Base-by-base conservation (phyloP, 495 filamentous ascomycete genomes). In the Lasiosphaeriaceae sp. region DNA sequence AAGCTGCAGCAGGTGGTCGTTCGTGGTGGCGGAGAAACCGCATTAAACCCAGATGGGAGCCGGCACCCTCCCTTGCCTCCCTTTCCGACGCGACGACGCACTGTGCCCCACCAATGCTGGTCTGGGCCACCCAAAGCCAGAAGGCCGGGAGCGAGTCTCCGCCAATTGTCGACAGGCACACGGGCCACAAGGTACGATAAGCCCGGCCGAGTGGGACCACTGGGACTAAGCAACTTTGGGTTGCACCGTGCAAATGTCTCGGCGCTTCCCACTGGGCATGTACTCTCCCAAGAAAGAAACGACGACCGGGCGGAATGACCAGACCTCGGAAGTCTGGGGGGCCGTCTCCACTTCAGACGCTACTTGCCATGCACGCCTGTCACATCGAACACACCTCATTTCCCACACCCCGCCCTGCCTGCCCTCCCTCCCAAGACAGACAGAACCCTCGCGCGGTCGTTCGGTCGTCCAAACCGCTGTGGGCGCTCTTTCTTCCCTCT, bases 321-420 rank as follows among this genome's bases (percentile, higher is more conserved):
- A 50, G 37, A 45, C 39, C 37, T 12, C 11, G 39, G 17, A 20
- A 29, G 2, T 8, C 43, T 43, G 56, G 60, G 31, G 39, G 44
- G n/a, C n/a, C 12, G 26, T 37, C 58, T 66, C 65, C 65, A 63
- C 65, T 58, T 37, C 48, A 56, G 47, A 67, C 44, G 59, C 65
- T 63, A 63, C 65, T 29, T 52, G 54, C 55, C 51, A 57, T 62
- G 59, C 62, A 55, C 49, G 24, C 48, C 52, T 55, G 59, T 59
- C 56, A 60, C 66, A 66, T 61, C 50, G 59, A 53, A 44, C 58
- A 58, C 48, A 50, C 53, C 58, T 68, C 66, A 68, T 66, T 68
- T 68, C 64, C 51, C 26, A 31, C 54, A n/a, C 20, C 19, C 57
- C 53, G 20, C 31, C 22, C 14, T 7, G 11, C 52, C 51, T 50